These are phyloP conservation scores for Mikania micrantha DNA, from an alignment of 129 eudicot genomes.

Conservation along the genomic window DNA sequence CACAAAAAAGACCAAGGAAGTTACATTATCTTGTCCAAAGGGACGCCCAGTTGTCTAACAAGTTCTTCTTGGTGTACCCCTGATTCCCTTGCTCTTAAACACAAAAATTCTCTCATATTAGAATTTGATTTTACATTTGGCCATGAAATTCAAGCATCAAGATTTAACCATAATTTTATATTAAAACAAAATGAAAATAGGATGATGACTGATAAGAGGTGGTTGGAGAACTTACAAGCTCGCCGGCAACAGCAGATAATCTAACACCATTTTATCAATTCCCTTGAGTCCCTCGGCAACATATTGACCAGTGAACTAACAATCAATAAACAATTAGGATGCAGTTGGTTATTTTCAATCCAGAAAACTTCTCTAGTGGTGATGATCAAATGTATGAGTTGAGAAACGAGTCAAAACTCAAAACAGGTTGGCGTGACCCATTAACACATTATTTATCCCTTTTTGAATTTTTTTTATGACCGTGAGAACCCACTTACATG, in stretches of 20 bases:
- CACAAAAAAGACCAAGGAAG: conserved; percentile 12
- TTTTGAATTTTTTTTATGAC: not conserved
- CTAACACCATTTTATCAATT: conserved; percentile 41
- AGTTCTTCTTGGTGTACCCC: conserved; percentile 70
- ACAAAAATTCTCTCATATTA: not conserved
- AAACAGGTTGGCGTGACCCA: not conserved
- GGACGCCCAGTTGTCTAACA: conserved; percentile 36
- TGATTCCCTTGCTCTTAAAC: conserved; percentile 50
- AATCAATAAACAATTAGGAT: conserved; percentile 2
- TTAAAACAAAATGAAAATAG: not conserved
- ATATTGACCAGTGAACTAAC: conserved; percentile 42
- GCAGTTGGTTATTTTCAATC: not conserved
- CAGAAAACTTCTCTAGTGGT: not conserved
- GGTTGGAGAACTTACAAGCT: conserved; percentile 48
- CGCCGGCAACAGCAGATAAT: conserved; percentile 48
- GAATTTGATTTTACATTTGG: not conserved
- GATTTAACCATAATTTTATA: not conserved
- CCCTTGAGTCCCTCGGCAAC: conserved; percentile 32
- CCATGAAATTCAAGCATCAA: not conserved
- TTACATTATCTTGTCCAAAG: conserved; percentile 49
- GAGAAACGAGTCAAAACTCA: not conserved
- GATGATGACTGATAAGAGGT: not conserved
- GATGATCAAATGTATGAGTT: not conserved
- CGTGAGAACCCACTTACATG: no score
- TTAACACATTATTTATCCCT: not conserved